A percentile compares a stretch with the other conserved stretches of the same genome.
These are phyloP conservation scores for Colletotrichum viniferum DNA, from an alignment of 2,329 filamentous ascomycete species.

Conservation along the genomic window DNA sequence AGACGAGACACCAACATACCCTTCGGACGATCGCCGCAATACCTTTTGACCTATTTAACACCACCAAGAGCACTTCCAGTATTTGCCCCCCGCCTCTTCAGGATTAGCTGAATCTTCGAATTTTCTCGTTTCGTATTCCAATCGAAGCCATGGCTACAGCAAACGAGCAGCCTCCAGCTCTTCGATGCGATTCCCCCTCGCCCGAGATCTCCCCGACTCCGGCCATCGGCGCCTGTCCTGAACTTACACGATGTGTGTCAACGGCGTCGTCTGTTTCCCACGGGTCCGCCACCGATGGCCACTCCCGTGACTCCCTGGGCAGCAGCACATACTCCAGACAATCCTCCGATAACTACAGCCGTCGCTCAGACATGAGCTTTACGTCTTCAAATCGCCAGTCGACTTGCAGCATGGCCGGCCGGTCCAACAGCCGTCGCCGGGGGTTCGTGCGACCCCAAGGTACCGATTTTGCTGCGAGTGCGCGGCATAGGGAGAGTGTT, in stretches of 20 bases:
- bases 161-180: slow-evolving; percentile 34
- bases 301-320: slow-evolving; percentile 58
- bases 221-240: slow-evolving; percentile 62
- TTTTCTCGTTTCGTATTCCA: neutral
- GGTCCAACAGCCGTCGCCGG: slow-evolving; percentile 58
- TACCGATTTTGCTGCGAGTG: slow-evolving; percentile 89
- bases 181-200: slow-evolving; percentile 66
- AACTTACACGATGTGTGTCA: slow-evolving; percentile 69
- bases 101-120: neutral
- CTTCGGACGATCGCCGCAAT: neutral
- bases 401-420: slow-evolving; percentile 45
- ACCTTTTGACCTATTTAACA: neutral
- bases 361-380: slow-evolving; percentile 47
- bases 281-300: slow-evolving; percentile 53
- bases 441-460: slow-evolving; percentile 89
- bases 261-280: slow-evolving; percentile 64
- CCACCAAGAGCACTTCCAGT: neutral
- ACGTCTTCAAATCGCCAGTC: slow-evolving; percentile 47
- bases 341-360: slow-evolving; percentile 64
- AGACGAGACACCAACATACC: slow-evolving; percentile 4
- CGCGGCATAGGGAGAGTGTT: slow-evolving; percentile 89
- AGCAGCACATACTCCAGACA: slow-evolving; percentile 64
- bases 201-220: slow-evolving; percentile 66
- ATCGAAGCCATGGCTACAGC: slow-evolving; percentile 34
- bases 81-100: neutral